Evolutionary conservation across 2,329 filamentous ascomycete genomes (phyloP), one percentile per base, ranked within the genome.

Genomic region (Coleophoma eucalyptorum): DNA sequence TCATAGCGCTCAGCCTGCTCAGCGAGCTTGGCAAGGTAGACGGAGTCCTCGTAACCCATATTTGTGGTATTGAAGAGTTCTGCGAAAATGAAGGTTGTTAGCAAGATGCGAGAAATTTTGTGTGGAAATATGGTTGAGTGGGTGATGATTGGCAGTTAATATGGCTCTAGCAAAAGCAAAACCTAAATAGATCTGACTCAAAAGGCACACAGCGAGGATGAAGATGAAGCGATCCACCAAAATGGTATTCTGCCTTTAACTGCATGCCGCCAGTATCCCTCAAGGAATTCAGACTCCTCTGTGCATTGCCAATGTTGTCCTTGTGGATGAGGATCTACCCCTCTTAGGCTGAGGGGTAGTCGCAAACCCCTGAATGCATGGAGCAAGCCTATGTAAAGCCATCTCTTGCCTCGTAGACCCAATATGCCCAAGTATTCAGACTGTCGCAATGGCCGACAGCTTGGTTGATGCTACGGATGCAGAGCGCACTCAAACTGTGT

Each of bases 1-100:
- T 99, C 94, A 79, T 99, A 99, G 74, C 94, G 93, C 87, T 99
- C 94, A 76, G 94, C 94, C 86, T 99, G 94, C 87, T 99, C 94
- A 73, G 94, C 94, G 76, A 99, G 89, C 91, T 97, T 97, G 79
- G 94, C 94, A 74, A 97, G 88, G 78, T 97, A 97, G 71, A 99
- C 94, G 69, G 92, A 93, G 80, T 97, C 92, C 84, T 97, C 93
- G 83, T 96, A 90, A 85, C 89, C 91, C 93, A 97, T 97, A 80
- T 80, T 92, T 81, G 72, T 75, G 72, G 64, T 66, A 33, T 32
- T 16, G 18, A 5, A 18, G 31, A 16, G 12, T 18, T 46, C n/a
- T 18, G 44, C 44, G 19, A 35, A 35, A 19, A 20, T 31, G 10
- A 18, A 18, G 26, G 26, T 11, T 46, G 44, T 35, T 18, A 46